Evolutionary conservation across 805 yeast genomes (phyloP).

Genomic region (Scheffersomyces stipitis): DNA sequence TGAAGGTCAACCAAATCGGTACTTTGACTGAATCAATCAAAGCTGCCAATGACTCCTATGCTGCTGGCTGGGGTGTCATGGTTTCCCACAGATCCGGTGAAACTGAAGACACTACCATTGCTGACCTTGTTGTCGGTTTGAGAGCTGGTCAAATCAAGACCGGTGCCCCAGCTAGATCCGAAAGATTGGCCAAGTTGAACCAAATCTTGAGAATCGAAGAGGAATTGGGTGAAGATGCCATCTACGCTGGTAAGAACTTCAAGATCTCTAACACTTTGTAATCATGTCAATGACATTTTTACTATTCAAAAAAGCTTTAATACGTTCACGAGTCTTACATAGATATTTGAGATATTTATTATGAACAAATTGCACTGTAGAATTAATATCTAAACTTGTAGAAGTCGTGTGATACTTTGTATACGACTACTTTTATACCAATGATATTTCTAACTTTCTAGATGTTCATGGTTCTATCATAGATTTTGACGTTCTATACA

Average conservation of each 20-base stretch:
- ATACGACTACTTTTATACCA: too few relatives aligned
- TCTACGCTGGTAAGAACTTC: constrained; percentile 93
- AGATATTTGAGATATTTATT: not conserved
- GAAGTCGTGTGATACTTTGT: too few relatives aligned
- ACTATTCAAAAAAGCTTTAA: too few relatives aligned
- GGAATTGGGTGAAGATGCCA: constrained; percentile 96
- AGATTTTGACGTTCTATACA: too few relatives aligned
- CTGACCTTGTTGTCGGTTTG: constrained; percentile 96
- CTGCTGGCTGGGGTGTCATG: constrained; percentile 99
- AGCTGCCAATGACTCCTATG: constrained; percentile 94
- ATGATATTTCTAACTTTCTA: too few relatives aligned
- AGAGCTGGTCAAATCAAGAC: constrained; percentile 99
- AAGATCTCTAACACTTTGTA: constrained; percentile 50
- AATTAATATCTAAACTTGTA: too few relatives aligned
- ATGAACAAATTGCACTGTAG: too few relatives aligned
- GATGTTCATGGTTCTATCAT: too few relatives aligned
- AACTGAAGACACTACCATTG: constrained; percentile 98
- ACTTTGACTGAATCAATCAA: constrained; percentile 92
- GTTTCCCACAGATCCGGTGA: constrained; percentile 99
- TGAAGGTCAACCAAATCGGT: constrained; percentile 99
- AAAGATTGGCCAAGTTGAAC: constrained; percentile 98
- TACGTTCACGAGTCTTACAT: too few relatives aligned
- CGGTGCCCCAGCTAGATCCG: constrained; percentile 99
- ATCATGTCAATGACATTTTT: constrained; percentile 8
- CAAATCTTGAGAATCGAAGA: constrained; percentile 98